Evolutionary conservation across 1,139 yeast genomes (phyloP), one percentile per base, ranked within the genome.

Genomic region (Geotrichum fermentans): DNA sequence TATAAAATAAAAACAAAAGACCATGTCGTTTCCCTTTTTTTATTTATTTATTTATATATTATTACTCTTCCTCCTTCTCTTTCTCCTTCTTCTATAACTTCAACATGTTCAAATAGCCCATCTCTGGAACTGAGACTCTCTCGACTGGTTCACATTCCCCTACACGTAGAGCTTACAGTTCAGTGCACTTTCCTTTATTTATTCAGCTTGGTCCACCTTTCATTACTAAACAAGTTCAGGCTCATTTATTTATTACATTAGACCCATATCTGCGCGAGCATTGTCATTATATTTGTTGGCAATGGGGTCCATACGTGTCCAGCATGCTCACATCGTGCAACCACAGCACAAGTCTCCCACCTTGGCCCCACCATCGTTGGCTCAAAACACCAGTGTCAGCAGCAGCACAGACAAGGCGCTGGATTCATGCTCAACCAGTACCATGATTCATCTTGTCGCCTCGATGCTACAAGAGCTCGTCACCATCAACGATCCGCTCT

Each of bases 391-490:
- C 13, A 11, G 17, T 11, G 13, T 11, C n/a, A n/a, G n/a, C n/a
- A n/a, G n/a, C n/a, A n/a, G n/a, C n/a, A n/a, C n/a, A n/a, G n/a
- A n/a, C n/a, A n/a, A n/a, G n/a, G n/a, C n/a, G n/a, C n/a, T n/a
- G n/a, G n/a, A n/a, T n/a, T n/a, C n/a, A 11, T 86, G 96, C 61
- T 76, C 86, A 11, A 73, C 81, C 52, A 78, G 79, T 36, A 90
- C 85, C 58, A 68, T 92, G 41, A 80, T 89, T 38, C 71, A 75
- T 0, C 71, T 90, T 32, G 82, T 90, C 30, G 73, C 95, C 1
- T 71, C 96, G 50, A 88, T 90, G 95, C 70, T 92, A 30, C 77
- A 78, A 47, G 83, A 85, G 43, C 71, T 88, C 29, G 84, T 86
- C 30, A 68, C 72, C 20, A 71, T 85, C 45, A 88, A 88, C 63